Evolutionary conservation across 2,329 filamentous ascomycete genomes (phyloP), one percentile per base, ranked within the genome.

Genomic region (Tolypocladium amazonense): DNA sequence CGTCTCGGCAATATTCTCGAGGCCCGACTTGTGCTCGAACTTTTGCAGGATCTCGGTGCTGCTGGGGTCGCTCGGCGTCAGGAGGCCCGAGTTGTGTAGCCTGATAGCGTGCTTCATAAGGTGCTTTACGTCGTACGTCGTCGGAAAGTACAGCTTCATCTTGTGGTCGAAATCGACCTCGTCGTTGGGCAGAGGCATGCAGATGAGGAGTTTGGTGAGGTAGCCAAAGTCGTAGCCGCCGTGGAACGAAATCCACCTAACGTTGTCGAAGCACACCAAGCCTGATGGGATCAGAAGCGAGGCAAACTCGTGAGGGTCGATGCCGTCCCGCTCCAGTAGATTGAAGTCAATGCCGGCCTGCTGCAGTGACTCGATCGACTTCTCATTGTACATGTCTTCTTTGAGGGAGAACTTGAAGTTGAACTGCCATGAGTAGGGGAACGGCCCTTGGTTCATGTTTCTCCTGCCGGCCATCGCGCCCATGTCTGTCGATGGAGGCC

Each of bases 211-310:
- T 76, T 99, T 99, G 70, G 95, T 92, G 55, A 99, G 80, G 70
- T 97, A 97, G 56, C 92, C 94, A 75, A 99, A 97, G 77, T 99
- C 94, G 75, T 99, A 99, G 62, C 93, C 94, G 35, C 91, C 94
- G 73, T 99, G 94, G 76, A 97, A 97, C 4, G 91, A 96, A 64
- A 99, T 90, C 94, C 94, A 99, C 72, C 91, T 88, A 59, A 97
- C 89, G 60, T 95, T 87, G 45, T 94, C 87, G 64, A 90, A 86
- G 68, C 94, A 88, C 15, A 95, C 91, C 54, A 99, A 82, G 11
- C 94, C 94, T 1, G 94, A 97, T 56, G 90, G 92, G 60, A 96
- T 96, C 62, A 99, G 81, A 35, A 96, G 80, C 1, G 92, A 85
- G 4, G 92, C 94, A 70, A 99, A 99, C 58, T 92, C 88, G 63